phyloP scores from a whole-genome alignment of 306 rosid genomes.

The Trifolium dubium region DNA sequence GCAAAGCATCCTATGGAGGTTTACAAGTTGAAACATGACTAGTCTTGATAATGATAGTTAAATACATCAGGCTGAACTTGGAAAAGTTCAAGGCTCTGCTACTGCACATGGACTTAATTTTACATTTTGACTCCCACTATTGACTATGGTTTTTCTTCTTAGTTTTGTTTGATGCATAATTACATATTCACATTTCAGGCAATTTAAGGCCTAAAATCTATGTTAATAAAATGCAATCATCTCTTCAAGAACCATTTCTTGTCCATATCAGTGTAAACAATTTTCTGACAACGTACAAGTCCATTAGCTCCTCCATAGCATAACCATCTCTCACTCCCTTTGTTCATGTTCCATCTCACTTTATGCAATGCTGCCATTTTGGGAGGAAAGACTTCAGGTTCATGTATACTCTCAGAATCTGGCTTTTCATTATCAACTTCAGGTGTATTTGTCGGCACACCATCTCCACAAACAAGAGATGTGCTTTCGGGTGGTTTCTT shows the following conservation, averaged over 20 bases:
- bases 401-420: conserved; percentile 37
- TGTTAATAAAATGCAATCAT: conserved; percentile 33
- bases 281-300: conserved; percentile 81
- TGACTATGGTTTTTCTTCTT: not conserved
- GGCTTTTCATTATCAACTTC: conserved; percentile 40
- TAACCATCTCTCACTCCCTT: conserved; percentile 92
- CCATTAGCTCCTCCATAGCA: conserved; percentile 91
- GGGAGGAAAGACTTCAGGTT: conserved; percentile 68
- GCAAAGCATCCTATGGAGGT: no score
- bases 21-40: no score
- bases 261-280: conserved; percentile 57
- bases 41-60: no score
- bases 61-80: no score
- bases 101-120: not conserved
- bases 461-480: conserved; percentile 44
- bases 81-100: no score
- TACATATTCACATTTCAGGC: conserved; percentile 24
- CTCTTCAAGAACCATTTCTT: conserved; percentile 62
- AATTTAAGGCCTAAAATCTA: not conserved
- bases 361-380: conserved; percentile 71
- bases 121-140: not conserved
- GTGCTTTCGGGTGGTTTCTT: conserved; percentile 43
- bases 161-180: not conserved
- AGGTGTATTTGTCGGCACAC: conserved; percentile 30
- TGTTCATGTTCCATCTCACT: conserved; percentile 94